These are phyloP conservation scores for Saitoella complicata DNA, from an alignment of 805 yeast genomes.

Conservation along the genomic window DNA sequence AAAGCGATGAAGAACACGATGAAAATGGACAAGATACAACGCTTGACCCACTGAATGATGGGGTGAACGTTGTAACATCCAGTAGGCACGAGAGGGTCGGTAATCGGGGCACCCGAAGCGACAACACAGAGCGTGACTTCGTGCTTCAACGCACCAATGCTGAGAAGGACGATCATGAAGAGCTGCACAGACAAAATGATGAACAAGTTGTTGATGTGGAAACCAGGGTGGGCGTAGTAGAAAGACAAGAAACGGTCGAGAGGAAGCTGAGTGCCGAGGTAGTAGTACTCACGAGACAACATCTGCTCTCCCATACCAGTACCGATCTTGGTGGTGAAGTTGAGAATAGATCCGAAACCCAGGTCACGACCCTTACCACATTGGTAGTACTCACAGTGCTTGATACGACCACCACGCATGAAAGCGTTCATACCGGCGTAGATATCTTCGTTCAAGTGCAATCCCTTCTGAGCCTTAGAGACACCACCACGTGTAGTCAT, in stretches of 20 bases:
- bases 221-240: conserved; percentile 94
- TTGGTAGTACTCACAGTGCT: conserved; percentile 89
- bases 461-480: conserved; percentile 85
- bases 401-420: conserved; percentile 80
- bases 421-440: conserved; percentile 89
- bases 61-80: conserved; percentile 83
- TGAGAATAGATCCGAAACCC: conserved; percentile 82
- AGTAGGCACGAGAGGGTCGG: conserved; percentile 55
- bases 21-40: conserved; percentile 77
- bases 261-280: conserved; percentile 77
- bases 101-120: conserved; percentile 48
- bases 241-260: conserved; percentile 80
- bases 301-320: conserved; percentile 98
- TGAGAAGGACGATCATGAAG: conserved; percentile 64
- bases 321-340: conserved; percentile 90
- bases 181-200: conserved; percentile 75
- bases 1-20: conserved; percentile 88
- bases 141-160: conserved; percentile 60
- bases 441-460: conserved; percentile 87
- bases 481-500: conserved; percentile 95
- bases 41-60: conserved; percentile 75
- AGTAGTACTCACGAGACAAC: conserved; percentile 79
- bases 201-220: conserved; percentile 79
- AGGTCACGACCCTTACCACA: conserved; percentile 95
- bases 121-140: conserved; percentile 58